phyloP scores from a whole-genome alignment of 2,329 filamentous ascomycete species.

The Arthrobotrys sinensis region DNA sequence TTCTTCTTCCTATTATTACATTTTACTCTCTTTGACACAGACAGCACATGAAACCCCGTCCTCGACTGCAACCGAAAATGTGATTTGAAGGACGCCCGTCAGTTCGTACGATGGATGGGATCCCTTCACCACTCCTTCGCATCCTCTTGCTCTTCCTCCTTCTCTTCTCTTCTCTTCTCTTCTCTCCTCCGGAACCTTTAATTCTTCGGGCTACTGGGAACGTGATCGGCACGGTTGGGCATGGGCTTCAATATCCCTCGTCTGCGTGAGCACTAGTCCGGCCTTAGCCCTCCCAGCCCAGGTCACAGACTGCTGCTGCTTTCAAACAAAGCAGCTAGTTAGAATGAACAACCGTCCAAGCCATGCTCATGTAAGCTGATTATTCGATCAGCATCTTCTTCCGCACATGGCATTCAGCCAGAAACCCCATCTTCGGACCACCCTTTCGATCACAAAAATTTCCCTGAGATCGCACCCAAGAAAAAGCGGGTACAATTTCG shows the following conservation, averaged over 20 bases:
- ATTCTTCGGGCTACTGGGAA: slow-evolving; percentile 29
- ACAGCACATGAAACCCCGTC: slow-evolving; percentile 50
- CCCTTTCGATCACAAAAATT: slow-evolving; percentile 16
- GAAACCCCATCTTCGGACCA: slow-evolving; percentile 34
- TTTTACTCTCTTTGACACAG: slow-evolving; percentile 23
- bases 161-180: slow-evolving; percentile 7
- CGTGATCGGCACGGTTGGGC: slow-evolving; percentile 41
- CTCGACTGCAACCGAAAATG: slow-evolving; percentile 39
- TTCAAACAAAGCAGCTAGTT: slow-evolving; percentile 6
- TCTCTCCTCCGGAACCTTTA: background rate
- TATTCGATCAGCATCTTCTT: slow-evolving; percentile 28
- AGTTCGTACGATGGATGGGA: background rate
- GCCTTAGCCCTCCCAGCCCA: slow-evolving; percentile 6
- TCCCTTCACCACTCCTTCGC: background rate
- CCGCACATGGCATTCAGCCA: slow-evolving; percentile 50
- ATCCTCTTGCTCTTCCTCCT: background rate
- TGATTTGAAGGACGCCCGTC: slow-evolving; percentile 30
- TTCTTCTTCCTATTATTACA: slow-evolving; percentile 2
- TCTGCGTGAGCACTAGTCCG: slow-evolving; percentile 52
- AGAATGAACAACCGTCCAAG: slow-evolving; percentile 11
- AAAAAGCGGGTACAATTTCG: background rate
- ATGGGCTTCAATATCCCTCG: slow-evolving; percentile 51
- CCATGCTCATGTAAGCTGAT: slow-evolving; percentile 26
- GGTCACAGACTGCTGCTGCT: slow-evolving; percentile 25
- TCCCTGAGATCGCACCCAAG: slow-evolving; percentile 22